Conservation (phyloP, 225 moss, liverwort and hornwort species). For the Rhytidiadelphus loreus region DNA sequence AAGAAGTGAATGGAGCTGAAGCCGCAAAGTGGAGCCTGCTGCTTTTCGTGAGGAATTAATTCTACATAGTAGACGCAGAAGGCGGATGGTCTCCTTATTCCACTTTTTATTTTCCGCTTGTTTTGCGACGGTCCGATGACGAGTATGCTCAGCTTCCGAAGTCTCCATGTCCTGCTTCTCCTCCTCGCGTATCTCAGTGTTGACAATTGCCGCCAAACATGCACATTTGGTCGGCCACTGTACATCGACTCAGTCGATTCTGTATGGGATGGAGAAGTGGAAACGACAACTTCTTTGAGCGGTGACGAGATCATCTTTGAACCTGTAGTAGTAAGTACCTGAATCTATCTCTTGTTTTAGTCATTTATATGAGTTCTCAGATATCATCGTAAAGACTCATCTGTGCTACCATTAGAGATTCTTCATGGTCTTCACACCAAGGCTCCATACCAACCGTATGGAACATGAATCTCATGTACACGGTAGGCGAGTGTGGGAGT, state of each 20-base stretch:
- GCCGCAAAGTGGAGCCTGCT: neutral
- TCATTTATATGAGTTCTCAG: neutral
- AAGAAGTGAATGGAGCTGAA: constrained; percentile 5
- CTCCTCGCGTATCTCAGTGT: constrained; percentile 16
- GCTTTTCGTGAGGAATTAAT: neutral
- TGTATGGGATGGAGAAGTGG: constrained; percentile 5
- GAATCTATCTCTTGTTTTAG: neutral
- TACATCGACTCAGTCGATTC: neutral
- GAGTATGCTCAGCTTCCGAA: constrained; percentile 17
- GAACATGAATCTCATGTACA: neutral
- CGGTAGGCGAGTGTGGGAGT: neutral
- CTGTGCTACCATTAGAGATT: neutral
- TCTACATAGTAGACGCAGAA: neutral
- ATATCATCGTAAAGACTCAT: neutral
- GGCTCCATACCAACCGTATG: neutral
- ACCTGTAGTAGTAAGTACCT: constrained; percentile 17
- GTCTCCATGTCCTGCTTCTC: constrained; percentile 25
- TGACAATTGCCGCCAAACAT: constrained; percentile 22
- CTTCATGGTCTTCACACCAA: neutral
- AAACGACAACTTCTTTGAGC: neutral
- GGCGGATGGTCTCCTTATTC: constrained; percentile 16
- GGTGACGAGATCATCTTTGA: constrained; percentile 13
- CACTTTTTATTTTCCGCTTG: neutral
- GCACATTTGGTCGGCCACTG: constrained; percentile 20
- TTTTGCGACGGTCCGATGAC: constrained; percentile 29